Conservation (phyloP, 2,329 filamentous ascomycete genomes). For the Tolypocladium cylindrosporum region DNA sequence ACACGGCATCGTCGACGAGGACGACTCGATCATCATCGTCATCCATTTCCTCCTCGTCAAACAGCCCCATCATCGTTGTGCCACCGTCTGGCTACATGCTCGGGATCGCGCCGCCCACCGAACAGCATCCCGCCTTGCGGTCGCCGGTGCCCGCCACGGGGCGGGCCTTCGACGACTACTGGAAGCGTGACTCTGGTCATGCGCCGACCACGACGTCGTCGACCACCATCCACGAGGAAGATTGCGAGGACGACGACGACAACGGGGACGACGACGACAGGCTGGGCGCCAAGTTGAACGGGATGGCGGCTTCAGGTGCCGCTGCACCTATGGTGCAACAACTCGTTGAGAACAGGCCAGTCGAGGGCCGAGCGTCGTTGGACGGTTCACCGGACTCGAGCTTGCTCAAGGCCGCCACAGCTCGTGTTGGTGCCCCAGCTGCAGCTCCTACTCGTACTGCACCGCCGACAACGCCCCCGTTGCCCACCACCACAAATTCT, state of each 20-base stretch:
- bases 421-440: conserved; percentile 8
- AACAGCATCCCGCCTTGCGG: conserved; percentile 45
- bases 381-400: neutral
- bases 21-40: conserved; percentile 14
- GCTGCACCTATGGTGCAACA: conserved; percentile 3
- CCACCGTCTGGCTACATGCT: conserved; percentile 15
- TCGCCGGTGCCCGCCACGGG: conserved; percentile 9
- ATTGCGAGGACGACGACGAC: conserved; percentile 24
- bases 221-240: conserved; percentile 27
- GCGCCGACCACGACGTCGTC: conserved; percentile 27
- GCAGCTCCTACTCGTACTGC: neutral
- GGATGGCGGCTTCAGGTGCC: neutral
- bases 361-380: conserved; percentile 6
- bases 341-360: conserved; percentile 4
- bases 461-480: neutral
- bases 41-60: conserved; percentile 9
- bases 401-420: conserved; percentile 4
- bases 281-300: neutral
- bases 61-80: conserved; percentile 19
- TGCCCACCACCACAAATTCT: neutral
- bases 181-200: conserved; percentile 47
- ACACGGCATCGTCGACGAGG: conserved; percentile 12
- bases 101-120: conserved; percentile 32
- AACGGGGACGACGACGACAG: conserved; percentile 4
- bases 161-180: conserved; percentile 26